A percentile compares a stretch with the other conserved stretches of the same genome.
phyloP scores from a whole-genome alignment of 805 yeast species.

The Zygosaccharomyces bisporus region DNA sequence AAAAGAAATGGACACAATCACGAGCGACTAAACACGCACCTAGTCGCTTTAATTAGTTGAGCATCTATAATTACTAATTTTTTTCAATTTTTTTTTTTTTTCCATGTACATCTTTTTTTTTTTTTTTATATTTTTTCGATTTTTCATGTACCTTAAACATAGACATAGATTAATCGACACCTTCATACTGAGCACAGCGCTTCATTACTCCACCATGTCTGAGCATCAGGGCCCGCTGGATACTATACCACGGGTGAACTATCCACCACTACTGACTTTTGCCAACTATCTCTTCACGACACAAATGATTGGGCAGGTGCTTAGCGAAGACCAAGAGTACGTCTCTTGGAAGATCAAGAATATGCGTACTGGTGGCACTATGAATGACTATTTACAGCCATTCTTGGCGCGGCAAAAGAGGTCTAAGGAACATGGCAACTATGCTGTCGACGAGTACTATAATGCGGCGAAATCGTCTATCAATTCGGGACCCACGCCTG shows the following conservation, averaged over 20 bases:
- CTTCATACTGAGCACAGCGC: no score
- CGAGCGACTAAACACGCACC: neutral
- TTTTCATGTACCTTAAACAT: no score
- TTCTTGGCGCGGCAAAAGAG: slow-evolving; percentile 1
- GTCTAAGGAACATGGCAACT: slow-evolving; percentile 1
- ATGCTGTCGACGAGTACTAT: slow-evolving; percentile 3
- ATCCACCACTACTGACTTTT: slow-evolving; percentile 29
- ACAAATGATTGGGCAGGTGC: slow-evolving; percentile 33
- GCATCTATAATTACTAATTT: no score
- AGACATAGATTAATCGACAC: no score
- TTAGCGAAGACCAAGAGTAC: slow-evolving; percentile 36
- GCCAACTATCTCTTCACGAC: slow-evolving; percentile 32
- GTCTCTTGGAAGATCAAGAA: slow-evolving; percentile 33
- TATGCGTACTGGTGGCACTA: slow-evolving; percentile 34
- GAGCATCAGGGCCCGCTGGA: slow-evolving; percentile 36
- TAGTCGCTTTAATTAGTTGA: no score
- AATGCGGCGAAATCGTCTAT: neutral
- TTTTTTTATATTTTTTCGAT: no score
- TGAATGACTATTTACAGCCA: slow-evolving; percentile 22
- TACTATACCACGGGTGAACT: slow-evolving; percentile 29
- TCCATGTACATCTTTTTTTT: neutral
- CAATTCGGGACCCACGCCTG: neutral
- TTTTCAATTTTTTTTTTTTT: neutral
- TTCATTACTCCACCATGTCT: slow-evolving; percentile 16
- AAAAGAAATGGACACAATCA: neutral